A percentile compares a stretch with the other conserved stretches of the same genome.
phyloP scores from a whole-genome alignment of 176 grass and related monocot genomes.

The Musa acuminata region DNA sequence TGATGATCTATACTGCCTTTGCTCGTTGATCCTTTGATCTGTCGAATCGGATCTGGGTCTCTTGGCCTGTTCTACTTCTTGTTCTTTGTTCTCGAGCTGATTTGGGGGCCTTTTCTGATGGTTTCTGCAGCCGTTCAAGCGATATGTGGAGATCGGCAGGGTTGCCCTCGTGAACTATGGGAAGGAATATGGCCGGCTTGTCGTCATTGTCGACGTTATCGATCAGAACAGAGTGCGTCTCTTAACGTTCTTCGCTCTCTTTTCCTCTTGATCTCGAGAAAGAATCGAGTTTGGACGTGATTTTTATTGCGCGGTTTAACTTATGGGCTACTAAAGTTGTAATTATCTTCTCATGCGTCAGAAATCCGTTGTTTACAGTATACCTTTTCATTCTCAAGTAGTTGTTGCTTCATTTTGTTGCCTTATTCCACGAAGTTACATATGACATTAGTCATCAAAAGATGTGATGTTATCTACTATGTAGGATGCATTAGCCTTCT shows the following conservation, averaged over 20 bases:
- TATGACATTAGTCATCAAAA: too few species aligned
- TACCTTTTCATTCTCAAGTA: neutral
- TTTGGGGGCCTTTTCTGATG: neutral
- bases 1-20: too few species aligned
- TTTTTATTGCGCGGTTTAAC: neutral
- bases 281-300: neutral
- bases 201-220: conserved; percentile 21
- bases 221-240: conserved; percentile 23
- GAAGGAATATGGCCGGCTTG: conserved; percentile 19
- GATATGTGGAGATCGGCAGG: conserved; percentile 22
- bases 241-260: neutral
- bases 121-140: conserved; percentile 16
- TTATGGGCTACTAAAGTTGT: too few species aligned
- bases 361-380: too few species aligned
- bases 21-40: too few species aligned
- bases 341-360: too few species aligned
- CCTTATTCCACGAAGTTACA: too few species aligned
- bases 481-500: neutral
- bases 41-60: too few species aligned
- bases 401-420: neutral
- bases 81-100: neutral
- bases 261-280: neutral
- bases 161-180: conserved; percentile 22
- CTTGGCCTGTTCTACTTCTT: neutral
- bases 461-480: too few species aligned